These are phyloP conservation scores for Exidia glandulosa DNA, from an alignment of 768 basidiomycete species.

Conservation along the genomic window DNA sequence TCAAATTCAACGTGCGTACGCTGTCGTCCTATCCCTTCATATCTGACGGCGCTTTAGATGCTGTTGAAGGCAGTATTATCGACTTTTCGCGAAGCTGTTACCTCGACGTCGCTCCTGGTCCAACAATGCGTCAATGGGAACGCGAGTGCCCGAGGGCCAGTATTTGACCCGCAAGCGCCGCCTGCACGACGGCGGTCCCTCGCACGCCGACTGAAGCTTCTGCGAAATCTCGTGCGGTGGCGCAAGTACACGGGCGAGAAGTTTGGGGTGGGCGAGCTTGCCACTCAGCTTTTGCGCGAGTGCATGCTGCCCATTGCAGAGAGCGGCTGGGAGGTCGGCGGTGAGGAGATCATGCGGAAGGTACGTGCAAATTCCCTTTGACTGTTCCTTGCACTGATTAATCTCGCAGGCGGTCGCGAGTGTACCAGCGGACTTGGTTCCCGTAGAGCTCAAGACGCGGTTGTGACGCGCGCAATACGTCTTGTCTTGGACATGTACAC, in stretches of 20 bases:
- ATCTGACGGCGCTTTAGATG: constrained; percentile 26
- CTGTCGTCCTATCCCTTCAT: constrained; percentile 15
- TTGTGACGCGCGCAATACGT: background rate
- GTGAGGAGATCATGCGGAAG: constrained; percentile 49
- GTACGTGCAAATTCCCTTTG: constrained; percentile 14
- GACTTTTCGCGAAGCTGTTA: constrained; percentile 33
- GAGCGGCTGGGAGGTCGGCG: constrained; percentile 82
- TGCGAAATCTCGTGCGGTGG: constrained; percentile 67
- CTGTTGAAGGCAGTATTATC: constrained; percentile 42
- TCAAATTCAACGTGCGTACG: constrained; percentile 34
- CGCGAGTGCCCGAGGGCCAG: constrained; percentile 19
- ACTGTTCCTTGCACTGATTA: background rate
- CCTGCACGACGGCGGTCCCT: constrained; percentile 64
- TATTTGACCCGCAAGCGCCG: constrained; percentile 69
- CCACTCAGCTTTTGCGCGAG: constrained; percentile 43
- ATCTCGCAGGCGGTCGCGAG: background rate
- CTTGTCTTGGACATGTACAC: no score
- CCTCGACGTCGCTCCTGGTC: constrained; percentile 12
- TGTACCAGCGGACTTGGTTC: constrained; percentile 3
- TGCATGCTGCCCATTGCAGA: constrained; percentile 57
- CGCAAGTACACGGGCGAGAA: constrained; percentile 56
- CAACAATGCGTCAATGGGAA: background rate
- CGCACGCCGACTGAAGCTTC: constrained; percentile 53
- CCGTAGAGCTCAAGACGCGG: background rate
- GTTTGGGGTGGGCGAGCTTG: constrained; percentile 44